Evolutionary conservation across 805 yeast species (phyloP), one percentile per base, ranked within the genome.

Genomic region (Lachancea kluyveri): DNA sequence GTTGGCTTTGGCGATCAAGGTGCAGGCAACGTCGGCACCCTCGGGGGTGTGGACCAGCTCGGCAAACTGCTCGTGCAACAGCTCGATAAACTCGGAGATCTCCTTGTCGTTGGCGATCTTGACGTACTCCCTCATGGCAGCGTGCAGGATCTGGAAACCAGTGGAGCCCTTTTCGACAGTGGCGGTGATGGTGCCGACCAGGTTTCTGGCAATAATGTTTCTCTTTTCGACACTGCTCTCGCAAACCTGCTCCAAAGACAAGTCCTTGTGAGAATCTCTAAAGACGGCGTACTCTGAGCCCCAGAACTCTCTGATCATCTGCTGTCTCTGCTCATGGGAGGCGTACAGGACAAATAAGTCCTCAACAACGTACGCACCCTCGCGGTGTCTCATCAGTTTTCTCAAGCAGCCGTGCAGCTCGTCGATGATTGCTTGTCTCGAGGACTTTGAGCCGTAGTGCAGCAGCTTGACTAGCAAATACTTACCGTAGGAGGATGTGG

Each of bases 351-450:
- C 84, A 54, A 68, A 90, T 50, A 85, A 68, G 67, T 90, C 98
- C 62, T 90, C 97, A 43, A 88, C 87, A 23, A 90, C 97, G 51
- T 90, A 87, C 9, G 97, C 97, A 62, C 96, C 98, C 68, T 90
- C 97, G 64, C 83, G 80, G 63, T 90, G 96, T 67, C 94, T 78
- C 92, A 90, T 86, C 37, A 90, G 67, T 61, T 86, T 90, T 57
- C 96, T 72, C 50, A 85, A 73, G 48, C 79, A 79, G 30, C 98
- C 98, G 52, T 87, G 95, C 44, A 90, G 69, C 62, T 87, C 96
- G 51, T 79, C 71, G 35, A 88, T 69, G 35, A 90, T 80, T 21
- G 74, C 46, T 33, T 76, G 80, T 49, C 95, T 72, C 1, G 88
- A 76, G 18, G 79, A 78, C 52, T 79, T 85, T 5, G 90, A 73